Evolutionary conservation across 116 monocot genomes (phyloP), one percentile per base, ranked within the genome.

Genomic region (Dioscorea cayenensis): DNA sequence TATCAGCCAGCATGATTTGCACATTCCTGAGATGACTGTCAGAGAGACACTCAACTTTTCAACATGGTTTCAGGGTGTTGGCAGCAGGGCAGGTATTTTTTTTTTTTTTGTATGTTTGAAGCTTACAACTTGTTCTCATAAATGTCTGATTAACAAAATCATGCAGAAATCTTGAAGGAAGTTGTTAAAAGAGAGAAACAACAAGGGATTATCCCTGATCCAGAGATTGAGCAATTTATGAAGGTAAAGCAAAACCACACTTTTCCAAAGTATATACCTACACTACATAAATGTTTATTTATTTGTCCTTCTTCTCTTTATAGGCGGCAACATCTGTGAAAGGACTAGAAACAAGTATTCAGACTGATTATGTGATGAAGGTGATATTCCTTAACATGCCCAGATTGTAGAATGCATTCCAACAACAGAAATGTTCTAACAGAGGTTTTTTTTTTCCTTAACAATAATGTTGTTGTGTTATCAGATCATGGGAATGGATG

Each of bases 1-100:
- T 66, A 78, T 91, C 36, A 86, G 86, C 51, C 95, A 95, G 76
- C 73, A 95, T 80, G 95, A 95, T 55, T 66, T 89, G 28, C 89
- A 95, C 71, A 83, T 87, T 55, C 88, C 94, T 52, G 91, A 94
- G 73, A 94, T 93, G 87, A 93, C 93, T 8, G 93, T 89, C 66
- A 85, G 90, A 73, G 93, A 93, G 60, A 87, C 77, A 38, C 68
- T 93, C 20, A 87, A 93, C 69, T 93, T 87, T 64, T 89, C 93
- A 20, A 84, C 90, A 52, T 72, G 87, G 22, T 93, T 75, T 79
- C 93, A 93, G 74, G 93, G 93, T 68, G 85, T 93, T 77, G 93
- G 93, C 51, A 83, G 78, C 66, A 80, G 90, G 80, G 83, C 83
- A 75, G 90, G 94, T 87, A 77, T n/a, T n/a, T n/a, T n/a, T n/a